Conservation (phyloP, 2,329 filamentous ascomycete species). For the Claviceps purpurea region DNA sequence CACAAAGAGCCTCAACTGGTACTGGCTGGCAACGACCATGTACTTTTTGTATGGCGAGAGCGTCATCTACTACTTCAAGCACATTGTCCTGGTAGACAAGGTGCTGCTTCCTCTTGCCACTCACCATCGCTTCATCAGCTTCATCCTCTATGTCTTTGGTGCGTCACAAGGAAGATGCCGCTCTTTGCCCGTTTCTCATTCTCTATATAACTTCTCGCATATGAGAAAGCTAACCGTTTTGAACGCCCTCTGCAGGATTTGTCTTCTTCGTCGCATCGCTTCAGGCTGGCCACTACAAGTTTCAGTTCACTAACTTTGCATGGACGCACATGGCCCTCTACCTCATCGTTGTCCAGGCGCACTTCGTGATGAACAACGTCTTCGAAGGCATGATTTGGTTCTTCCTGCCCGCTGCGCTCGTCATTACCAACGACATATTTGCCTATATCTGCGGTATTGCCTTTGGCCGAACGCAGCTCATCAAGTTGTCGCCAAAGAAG, state of each 20-base stretch:
- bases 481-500: conserved; percentile 97
- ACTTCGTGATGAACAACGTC: conserved; percentile 99
- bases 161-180: conserved; percentile 19
- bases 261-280: conserved; percentile 95
- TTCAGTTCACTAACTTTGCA: conserved; percentile 97
- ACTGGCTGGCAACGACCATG: conserved; percentile 97
- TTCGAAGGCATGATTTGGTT: conserved; percentile 99
- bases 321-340: conserved; percentile 99
- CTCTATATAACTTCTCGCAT: not conserved
- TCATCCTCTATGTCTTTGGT: conserved; percentile 96
- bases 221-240: not conserved
- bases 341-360: conserved; percentile 91
- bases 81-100: conserved; percentile 89
- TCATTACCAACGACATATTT: conserved; percentile 98
- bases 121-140: conserved; percentile 97
- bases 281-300: conserved; percentile 90
- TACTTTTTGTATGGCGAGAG: conserved; percentile 98
- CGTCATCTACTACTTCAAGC: conserved; percentile 99
- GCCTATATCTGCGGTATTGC: conserved; percentile 96
- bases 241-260: conserved; percentile 50
- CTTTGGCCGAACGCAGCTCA: conserved; percentile 89
- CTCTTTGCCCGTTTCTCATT: too few species aligned
- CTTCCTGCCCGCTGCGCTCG: conserved; percentile 84
- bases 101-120: conserved; percentile 87
- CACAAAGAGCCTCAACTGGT: conserved; percentile 97